A percentile compares a stretch with the other conserved stretches of the same genome.
phyloP scores from a whole-genome alignment of 2,329 filamentous ascomycete species.

The Penicillium sumatraense region DNA sequence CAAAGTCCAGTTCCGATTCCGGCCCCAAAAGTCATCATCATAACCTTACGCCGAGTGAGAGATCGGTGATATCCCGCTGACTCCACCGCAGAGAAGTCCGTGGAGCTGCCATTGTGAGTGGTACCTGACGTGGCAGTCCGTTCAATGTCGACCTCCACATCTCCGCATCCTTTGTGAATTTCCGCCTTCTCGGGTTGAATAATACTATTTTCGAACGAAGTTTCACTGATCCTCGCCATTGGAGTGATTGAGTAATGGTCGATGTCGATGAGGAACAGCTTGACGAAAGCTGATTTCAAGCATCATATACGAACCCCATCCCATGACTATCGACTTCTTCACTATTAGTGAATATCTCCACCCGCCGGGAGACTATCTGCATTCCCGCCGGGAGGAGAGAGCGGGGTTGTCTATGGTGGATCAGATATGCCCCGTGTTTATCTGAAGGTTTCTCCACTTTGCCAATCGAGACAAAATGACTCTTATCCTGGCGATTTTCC shows the following conservation, averaged over 20 bases:
- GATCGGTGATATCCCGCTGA: slow-evolving; percentile 36
- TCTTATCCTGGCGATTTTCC: neutral
- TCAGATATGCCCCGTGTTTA: neutral
- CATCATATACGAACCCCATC: neutral
- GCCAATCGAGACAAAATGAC: neutral
- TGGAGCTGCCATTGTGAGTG: slow-evolving; percentile 13
- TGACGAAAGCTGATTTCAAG: neutral
- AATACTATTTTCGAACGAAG: neutral
- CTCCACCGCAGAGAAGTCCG: slow-evolving; percentile 15
- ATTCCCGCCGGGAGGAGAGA: slow-evolving; percentile 8
- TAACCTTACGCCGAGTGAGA: slow-evolving; percentile 39
- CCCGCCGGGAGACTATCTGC: neutral
- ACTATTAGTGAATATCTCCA: neutral
- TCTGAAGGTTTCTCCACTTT: neutral
- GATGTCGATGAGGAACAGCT: neutral
- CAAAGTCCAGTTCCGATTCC: slow-evolving; percentile 42
- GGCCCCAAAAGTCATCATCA: slow-evolving; percentile 46
- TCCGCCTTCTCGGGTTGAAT: neutral
- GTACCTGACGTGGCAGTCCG: slow-evolving; percentile 14
- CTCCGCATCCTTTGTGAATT: slow-evolving; percentile 4
- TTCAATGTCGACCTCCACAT: slow-evolving; percentile 15
- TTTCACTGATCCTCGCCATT: slow-evolving; percentile 12
- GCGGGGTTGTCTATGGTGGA: slow-evolving; percentile 13
- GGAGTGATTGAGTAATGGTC: neutral
- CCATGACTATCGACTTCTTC: neutral